Base-by-base conservation (phyloP, 768 basidiomycete species). In the Mrakia blollopis region DNA sequence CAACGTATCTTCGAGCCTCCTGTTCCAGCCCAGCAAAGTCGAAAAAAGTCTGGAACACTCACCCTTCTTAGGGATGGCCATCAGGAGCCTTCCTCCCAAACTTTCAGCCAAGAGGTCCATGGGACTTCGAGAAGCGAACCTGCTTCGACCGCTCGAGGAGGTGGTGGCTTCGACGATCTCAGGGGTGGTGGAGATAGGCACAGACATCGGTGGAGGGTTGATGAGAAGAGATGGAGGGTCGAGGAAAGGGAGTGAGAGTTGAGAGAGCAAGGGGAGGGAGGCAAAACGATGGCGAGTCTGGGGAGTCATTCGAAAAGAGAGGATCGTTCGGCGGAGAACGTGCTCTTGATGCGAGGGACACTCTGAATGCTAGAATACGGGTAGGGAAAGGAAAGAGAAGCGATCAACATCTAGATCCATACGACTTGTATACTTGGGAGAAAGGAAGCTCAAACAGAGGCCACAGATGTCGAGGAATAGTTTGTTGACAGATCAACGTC, bases 11-110 rank as follows among this genome's bases (percentile, higher is more conserved):
- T n/a, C n/a, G n/a, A n/a, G n/a, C n/a, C n/a, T n/a, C n/a, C n/a
- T n/a, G n/a, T n/a, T n/a, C n/a, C n/a, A n/a, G n/a, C n/a, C n/a
- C n/a, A n/a, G n/a, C n/a, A n/a, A n/a, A n/a, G n/a, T n/a, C n/a
- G n/a, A n/a, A 10, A 32, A 37, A 63, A 10, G 28, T 65, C 78
- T 73, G 75, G 90, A 32, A 13, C 16, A 67, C 79, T 73, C 77
- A 90, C 96, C 96, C 89, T 98, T 99, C 87, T 98, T 98, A 2
- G 96, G 96, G 80, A 99, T 92, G 13, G 95, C 96, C 80, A 99
- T 96, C 54, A 99, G 86, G 78, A 96, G 82, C 61, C 94, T 89
- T 67, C 93, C 94, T 78, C 92, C 87, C 73, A 98, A 87, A 28
- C 90, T 85, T 79, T 94, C 92, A n/a, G 87, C 83, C 83, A 94